Conservation (phyloP, 768 basidiomycete genomes). For the Pholiota microspora region DNA sequence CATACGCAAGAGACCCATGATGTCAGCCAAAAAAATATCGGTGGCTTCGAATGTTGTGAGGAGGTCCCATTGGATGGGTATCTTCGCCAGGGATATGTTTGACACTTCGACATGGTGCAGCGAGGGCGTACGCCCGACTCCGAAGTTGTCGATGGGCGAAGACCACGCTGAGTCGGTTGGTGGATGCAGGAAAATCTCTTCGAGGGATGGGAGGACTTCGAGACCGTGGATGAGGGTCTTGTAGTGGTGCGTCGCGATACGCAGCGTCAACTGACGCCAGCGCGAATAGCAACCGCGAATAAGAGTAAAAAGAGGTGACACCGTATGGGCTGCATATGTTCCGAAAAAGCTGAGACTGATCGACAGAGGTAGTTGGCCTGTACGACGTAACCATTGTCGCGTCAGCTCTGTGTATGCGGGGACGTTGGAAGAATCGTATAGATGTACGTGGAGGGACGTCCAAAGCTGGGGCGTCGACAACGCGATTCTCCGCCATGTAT, state of each 20-base stretch:
- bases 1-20: not conserved
- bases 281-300: not conserved
- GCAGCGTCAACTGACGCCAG: conserved; percentile 2
- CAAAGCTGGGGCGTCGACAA: conserved; percentile 2
- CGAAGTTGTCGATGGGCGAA: not conserved
- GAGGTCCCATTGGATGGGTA: conserved; percentile 1
- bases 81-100: not conserved
- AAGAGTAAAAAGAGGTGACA: not conserved
- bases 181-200: not conserved
- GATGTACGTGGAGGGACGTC: not conserved
- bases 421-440: not conserved
- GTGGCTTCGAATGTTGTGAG: conserved; percentile 2
- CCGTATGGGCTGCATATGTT: not conserved
- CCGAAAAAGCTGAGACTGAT: conserved; percentile 1
- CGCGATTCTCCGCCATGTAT: conserved; percentile 5
- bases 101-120: conserved; percentile 1
- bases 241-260: not conserved
- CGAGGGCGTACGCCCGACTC: not conserved
- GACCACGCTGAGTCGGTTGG: not conserved
- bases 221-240: not conserved
- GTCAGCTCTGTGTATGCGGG: not conserved
- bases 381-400: not conserved
- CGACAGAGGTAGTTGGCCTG: not conserved
- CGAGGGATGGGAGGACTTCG: conserved; percentile 1
- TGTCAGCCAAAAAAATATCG: conserved; percentile 3